phyloP scores from a whole-genome alignment of 192 early-diverging fungal species.

The Chytriomyces sp. region DNA sequence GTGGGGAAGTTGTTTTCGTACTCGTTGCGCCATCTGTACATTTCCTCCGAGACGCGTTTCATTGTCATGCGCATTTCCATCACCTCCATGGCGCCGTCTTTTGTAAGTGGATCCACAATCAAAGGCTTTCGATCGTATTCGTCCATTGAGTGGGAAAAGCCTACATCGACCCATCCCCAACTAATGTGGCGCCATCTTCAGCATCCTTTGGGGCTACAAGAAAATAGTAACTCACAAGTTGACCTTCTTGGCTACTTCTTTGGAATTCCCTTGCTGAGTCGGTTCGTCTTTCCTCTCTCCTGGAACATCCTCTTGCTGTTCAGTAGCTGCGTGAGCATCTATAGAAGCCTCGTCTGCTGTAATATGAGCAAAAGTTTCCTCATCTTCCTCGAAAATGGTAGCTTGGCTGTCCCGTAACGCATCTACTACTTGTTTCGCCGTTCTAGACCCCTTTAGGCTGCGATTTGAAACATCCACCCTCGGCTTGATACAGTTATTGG shows the following conservation, averaged over 20 bases:
- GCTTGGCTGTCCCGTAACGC: slow-evolving; percentile 18
- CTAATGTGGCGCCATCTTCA: neutral
- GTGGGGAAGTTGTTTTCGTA: slow-evolving; percentile 14
- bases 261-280: neutral
- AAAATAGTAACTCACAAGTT: slow-evolving; percentile 16
- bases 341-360: neutral
- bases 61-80: slow-evolving; percentile 30
- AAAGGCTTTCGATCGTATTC: slow-evolving; percentile 30
- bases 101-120: slow-evolving; percentile 21
- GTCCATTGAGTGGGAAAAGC: slow-evolving; percentile 28
- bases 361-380: too few species aligned
- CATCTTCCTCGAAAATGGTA: slow-evolving; percentile 16
- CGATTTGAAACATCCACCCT: neutral
- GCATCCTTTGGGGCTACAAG: neutral
- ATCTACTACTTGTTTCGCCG: neutral
- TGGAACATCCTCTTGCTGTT: neutral
- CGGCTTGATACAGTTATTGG: neutral
- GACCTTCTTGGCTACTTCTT: slow-evolving; percentile 6
- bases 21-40: slow-evolving; percentile 12
- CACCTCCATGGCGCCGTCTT: slow-evolving; percentile 30
- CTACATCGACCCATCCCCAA: slow-evolving; percentile 35
- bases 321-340: neutral
- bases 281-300: neutral
- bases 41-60: slow-evolving; percentile 8
- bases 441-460: neutral